These are phyloP conservation scores for Silene vulgaris DNA, from an alignment of 179 eudicot species.

Conservation along the genomic window DNA sequence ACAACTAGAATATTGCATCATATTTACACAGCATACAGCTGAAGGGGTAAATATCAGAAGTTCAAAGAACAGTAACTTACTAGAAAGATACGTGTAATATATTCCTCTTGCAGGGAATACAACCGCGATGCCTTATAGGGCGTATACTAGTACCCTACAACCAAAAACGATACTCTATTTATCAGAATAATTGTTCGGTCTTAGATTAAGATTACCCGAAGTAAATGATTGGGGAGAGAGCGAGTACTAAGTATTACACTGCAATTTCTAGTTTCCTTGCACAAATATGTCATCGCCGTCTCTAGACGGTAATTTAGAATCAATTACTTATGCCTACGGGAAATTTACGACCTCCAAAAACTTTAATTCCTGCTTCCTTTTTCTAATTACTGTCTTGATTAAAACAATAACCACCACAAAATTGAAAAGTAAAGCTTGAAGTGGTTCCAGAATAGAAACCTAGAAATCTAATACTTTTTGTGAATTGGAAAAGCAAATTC, in stretches of 20 bases:
- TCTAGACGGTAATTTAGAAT: neutral
- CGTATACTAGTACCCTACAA: too few relatives aligned
- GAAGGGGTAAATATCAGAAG: neutral
- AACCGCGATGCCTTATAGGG: neutral
- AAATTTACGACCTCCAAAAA: too few relatives aligned
- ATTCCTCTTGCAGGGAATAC: neutral
- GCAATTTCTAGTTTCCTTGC: neutral
- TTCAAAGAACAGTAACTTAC: conserved; percentile 6
- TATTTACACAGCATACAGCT: too few relatives aligned
- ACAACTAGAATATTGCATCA: neutral
- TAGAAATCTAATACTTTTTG: neutral
- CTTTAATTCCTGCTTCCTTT: too few relatives aligned
- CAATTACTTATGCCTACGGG: too few relatives aligned
- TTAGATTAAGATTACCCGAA: too few relatives aligned
- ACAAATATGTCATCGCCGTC: neutral
- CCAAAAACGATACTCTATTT: too few relatives aligned
- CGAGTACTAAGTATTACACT: neutral
- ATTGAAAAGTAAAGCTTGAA: too few relatives aligned
- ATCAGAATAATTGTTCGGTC: too few relatives aligned
- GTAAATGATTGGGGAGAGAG: neutral
- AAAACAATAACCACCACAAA: neutral
- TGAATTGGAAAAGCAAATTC: neutral
- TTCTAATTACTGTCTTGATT: too few relatives aligned
- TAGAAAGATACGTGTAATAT: neutral
- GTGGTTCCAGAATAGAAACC: too few relatives aligned